Percentiles rank a stretch among this genome's conserved stretches.
Conservation (phyloP, 2,329 filamentous ascomycete species). For the Fusarium paranaense region DNA sequence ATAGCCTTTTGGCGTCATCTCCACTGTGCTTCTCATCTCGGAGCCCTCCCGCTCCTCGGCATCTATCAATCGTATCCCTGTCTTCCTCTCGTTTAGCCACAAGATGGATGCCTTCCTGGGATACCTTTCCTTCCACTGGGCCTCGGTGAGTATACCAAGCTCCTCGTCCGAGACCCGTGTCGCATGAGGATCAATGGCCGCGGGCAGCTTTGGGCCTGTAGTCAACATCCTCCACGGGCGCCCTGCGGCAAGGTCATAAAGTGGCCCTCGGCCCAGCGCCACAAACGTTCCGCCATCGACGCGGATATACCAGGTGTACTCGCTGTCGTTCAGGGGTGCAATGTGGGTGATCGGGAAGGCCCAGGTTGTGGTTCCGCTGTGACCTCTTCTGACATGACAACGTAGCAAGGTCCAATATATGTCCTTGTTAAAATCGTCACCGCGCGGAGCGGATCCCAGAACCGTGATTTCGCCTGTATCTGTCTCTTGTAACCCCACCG, state of each 20-base stretch:
- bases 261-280: fast-evolving
- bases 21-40: background rate
- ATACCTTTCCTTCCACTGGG: background rate
- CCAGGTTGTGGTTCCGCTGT: background rate
- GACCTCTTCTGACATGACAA: background rate
- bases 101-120: background rate
- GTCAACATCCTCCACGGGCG: background rate
- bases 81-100: background rate
- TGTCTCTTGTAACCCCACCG: background rate
- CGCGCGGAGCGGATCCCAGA: background rate
- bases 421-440: background rate
- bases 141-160: background rate
- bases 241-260: background rate
- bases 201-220: background rate
- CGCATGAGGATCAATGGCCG: background rate
- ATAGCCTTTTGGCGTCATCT: slow-evolving; percentile 2
- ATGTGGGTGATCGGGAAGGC: background rate
- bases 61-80: background rate
- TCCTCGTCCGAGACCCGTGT: background rate
- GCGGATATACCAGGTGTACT: background rate
- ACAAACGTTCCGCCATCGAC: background rate
- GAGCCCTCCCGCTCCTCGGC: background rate
- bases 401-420: background rate
- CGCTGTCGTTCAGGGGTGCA: background rate
- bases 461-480: background rate